Evolutionary conservation across 768 basidiomycete species (phyloP), one percentile per base, ranked within the genome.

Genomic region (Daedaleopsis sinensis): DNA sequence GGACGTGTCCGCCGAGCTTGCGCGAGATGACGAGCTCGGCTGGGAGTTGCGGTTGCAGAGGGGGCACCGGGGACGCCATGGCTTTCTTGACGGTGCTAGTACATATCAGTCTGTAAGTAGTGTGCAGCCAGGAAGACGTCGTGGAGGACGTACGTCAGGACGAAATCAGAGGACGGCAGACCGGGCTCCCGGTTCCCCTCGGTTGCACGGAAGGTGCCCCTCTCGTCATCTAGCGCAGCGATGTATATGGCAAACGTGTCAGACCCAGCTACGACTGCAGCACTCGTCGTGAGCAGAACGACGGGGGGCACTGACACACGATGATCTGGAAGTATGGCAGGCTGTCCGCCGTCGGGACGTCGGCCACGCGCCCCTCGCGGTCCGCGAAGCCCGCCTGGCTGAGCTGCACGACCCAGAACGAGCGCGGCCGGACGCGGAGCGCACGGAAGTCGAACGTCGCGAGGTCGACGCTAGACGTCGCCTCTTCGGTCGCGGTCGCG

Each of bases 331-430:
- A 49, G 59, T 60, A 21, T 61, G 75, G 36, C 61, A 58, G 4
- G 66, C 54, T 46, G 67, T 71, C 56, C 58, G 66, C 24, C 50
- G 46, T 46, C n/a, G 56, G 59, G 65, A 59, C 39, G 42, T 68
- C 57, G 32, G 65, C 63, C 10, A 71, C 37, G 8, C 54, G 50
- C 13, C 63, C 49, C 12, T 71, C 69, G 2, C 54, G 27, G 15
- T 44, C 54, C 50, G 70, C 70, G 16, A 71, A 70, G 7, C 74
- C 73, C 58, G 67, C 68, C n/a, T 63, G 56, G 43, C 70, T 68
- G 13, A 76, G 60, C 63, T 76, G 75, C 15, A 76, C 55, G n/a
- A 74, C 71, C 76, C 75, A 77, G 55, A 70, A 72, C 6, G 73
- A 67, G 19, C 70, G 66, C 32, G 65, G 65, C 9, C 64, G 65